Evolutionary conservation across 352 stramenopile genomes (phyloP), one percentile per base, ranked within the genome.

Genomic region (Blastocystis sp.): DNA sequence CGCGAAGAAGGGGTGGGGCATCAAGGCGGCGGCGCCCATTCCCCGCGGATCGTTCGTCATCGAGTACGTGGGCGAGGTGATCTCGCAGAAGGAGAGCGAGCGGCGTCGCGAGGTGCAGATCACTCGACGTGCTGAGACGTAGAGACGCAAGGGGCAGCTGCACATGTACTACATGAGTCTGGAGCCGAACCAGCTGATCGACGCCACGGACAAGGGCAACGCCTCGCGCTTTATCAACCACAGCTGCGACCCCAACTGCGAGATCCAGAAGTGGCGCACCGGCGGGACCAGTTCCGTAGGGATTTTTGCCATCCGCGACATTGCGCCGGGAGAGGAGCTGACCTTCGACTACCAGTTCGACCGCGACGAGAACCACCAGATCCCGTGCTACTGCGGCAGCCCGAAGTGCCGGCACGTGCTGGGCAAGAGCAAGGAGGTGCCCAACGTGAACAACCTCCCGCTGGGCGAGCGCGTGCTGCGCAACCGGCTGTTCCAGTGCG

Each of bases 21-120:
- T 91, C 38, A 77, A 68, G 76, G 52, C 90, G 40, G 65, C 57
- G 21, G 87, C 89, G 63, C 59, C 90, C 9, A 94, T 96, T 60
- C n/a, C 87, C 6, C 91, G 92, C 42, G 90, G 92, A 0, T 91
- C 84, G 11, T 92, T 96, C 66, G 91, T 96, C 28, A 94, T 94
- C 48, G 94, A 97, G 76, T 97, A 97, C 89, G 93, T 97, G 28
- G 94, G 94, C 38, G 94, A 97, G 90, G 93, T 97, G 70, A 96
- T 96, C 78, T 92, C 95, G 89, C 91, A 96, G 76, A 93, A 94
- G 61, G 93, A 96, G 71, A 89, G 89, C 57, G 42, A 80, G 24
- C n/a, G 84, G 66, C 40, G 81, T 28, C 59, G 90, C 24, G 65
- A 90, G 24, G 66, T 82, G 52, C 48, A 89, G 24, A 76, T 91